Base-by-base conservation (phyloP, 805 yeast species). In the Dipodascus geniculatus region DNA sequence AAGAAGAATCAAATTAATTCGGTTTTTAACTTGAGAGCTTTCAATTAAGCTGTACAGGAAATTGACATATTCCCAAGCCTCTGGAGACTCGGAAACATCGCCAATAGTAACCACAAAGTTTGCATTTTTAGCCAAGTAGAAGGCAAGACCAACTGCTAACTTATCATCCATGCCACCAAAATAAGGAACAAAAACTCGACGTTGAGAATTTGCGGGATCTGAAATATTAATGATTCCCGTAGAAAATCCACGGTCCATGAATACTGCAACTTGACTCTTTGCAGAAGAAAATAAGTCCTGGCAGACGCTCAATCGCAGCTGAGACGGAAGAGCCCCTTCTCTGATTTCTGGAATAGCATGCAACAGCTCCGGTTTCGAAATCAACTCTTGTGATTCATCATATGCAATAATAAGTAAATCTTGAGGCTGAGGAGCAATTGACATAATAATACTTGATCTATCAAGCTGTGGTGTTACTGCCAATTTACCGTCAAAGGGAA, bases 241-340 rank as follows among this genome's bases (percentile, higher is more conserved):
- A 38, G 58, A 55, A 51, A 58, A 38, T 19, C 59, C 55, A 6
- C 61, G 55, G 33, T 55, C 58, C 28, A 57, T 52, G 22, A 47
- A 47, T 16, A 47, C 4, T 14, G 11, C 28, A 6, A 47, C 49
- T 31, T 19, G 51, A 17, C 49, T 23, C 31, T 28, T 35, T 8
- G 51, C 51, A 17, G 23, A 42, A 20, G 48, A 4, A 35, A 31
- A 52, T 17, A 22, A 23, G 28, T 16, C 42, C 3, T 17, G n/a
- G 16, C 38, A 23, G 11, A 42, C 23, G 9, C 16, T 19, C 55
- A 49, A 49, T 48, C 50, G 17, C 44, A 38, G 14, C 14, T 14
- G 17, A 38, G 44, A 6, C 4, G 44, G 19, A 14, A 38, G 20
- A 11, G 44, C 20, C 14, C 44, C 44, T n/a, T 38, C 44, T 38